Percentiles rank a stretch among this genome's conserved stretches.
Conservation (phyloP, 352 stramenopile genomes). For the Phytophthora europaea region DNA sequence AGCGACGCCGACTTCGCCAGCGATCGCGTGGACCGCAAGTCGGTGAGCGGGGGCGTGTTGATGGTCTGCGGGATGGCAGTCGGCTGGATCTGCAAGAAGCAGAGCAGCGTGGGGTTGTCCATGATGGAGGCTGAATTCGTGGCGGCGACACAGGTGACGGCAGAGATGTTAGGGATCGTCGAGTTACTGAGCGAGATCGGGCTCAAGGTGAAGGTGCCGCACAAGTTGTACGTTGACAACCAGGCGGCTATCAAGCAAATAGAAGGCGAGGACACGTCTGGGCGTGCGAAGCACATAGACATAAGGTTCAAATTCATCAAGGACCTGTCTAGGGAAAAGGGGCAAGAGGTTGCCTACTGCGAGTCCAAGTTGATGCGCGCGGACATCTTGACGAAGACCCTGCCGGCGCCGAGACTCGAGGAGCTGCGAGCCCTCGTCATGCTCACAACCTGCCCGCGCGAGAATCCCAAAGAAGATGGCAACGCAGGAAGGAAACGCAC, state of each 20-base stretch:
- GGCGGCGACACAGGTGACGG: constrained; percentile 9
- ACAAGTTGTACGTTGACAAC: constrained; percentile 20
- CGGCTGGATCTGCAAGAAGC: no score
- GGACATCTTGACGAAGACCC: constrained; percentile 23
- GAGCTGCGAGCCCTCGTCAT: not conserved
- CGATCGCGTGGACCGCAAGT: constrained; percentile 29
- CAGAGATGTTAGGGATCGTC: constrained; percentile 21
- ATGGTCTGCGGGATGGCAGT: constrained; percentile 21
- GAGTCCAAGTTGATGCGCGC: constrained; percentile 11
- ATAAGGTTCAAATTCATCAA: constrained; percentile 27
- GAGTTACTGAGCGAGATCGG: constrained; percentile 9
- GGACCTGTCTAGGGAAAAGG: constrained; percentile 6
- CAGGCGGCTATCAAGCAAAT: constrained; percentile 25
- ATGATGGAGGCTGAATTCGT: constrained; percentile 39
- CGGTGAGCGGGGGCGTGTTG: constrained; percentile 23
- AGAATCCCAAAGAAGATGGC: not conserved
- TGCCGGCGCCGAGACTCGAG: constrained; percentile 8
- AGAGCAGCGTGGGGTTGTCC: constrained; percentile 23
- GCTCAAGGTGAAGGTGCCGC: not conserved
- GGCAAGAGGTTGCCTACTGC: constrained; percentile 1
- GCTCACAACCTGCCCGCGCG: not conserved
- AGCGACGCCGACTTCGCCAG: constrained; percentile 36
- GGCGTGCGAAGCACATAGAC: constrained; percentile 17
- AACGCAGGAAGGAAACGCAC: no score
- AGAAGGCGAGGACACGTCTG: constrained; percentile 2